Percentiles rank a stretch among this genome's conserved stretches.
Conservation (phyloP, 148 eudicot genomes). For the Chenopodium berlandieri region DNA sequence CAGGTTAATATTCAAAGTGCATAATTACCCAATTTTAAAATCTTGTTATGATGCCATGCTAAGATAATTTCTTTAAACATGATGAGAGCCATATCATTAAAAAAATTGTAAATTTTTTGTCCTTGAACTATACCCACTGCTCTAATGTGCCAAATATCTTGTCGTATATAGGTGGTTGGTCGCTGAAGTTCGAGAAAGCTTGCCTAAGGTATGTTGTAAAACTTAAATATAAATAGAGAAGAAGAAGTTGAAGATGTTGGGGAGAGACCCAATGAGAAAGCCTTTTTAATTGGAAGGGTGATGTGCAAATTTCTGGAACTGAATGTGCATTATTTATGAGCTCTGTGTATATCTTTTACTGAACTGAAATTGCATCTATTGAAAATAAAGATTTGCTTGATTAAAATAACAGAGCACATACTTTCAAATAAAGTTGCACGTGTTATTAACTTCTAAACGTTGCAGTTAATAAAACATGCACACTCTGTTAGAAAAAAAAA, state of each 20-base stretch:
- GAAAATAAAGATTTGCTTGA: background rate
- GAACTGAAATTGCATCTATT: background rate
- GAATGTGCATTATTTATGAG: background rate
- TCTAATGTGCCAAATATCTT: slow-evolving; percentile 20
- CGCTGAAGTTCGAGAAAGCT: slow-evolving; percentile 84
- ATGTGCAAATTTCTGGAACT: background rate
- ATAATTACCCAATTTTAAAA: background rate
- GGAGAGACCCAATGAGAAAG: background rate
- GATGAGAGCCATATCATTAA: background rate
- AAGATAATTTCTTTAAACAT: background rate
- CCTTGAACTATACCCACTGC: background rate
- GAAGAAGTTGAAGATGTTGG: background rate
- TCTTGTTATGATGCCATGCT: background rate
- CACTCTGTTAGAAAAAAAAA: too few relatives aligned
- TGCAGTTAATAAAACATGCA: background rate
- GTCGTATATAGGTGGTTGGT: slow-evolving; percentile 74
- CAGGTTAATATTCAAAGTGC: background rate
- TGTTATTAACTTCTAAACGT: too few relatives aligned
- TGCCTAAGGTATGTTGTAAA: slow-evolving; percentile 65
- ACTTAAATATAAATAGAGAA: background rate
- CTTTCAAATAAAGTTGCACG: too few relatives aligned
- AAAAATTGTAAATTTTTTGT: too few relatives aligned
- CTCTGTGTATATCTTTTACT: background rate
- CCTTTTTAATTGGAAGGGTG: background rate
- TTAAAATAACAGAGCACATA: background rate